Evolutionary conservation across 352 stramenopile species (phyloP).

Genomic region (Nannochloropsis limnetica): DNA sequence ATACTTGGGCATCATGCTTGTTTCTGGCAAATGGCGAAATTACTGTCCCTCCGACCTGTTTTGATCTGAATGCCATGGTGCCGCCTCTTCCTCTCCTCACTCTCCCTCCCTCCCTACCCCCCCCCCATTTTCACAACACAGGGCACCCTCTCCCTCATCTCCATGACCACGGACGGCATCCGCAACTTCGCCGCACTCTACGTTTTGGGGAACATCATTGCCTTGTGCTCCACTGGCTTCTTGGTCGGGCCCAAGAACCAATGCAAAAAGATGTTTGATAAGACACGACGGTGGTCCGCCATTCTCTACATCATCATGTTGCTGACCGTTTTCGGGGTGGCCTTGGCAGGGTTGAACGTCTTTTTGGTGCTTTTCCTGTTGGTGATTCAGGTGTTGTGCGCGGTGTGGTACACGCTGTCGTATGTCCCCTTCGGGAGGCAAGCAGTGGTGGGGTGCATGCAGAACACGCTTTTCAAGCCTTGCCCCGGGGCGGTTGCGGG

Average conservation of each 20-base stretch:
- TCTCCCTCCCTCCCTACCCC: not conserved
- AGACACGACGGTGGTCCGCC: conserved; percentile 52
- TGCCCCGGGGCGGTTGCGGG: not conserved
- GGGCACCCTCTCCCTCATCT: conserved; percentile 44
- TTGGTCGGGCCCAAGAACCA: conserved; percentile 56
- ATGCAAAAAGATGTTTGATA: conserved; percentile 58
- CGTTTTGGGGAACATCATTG: conserved; percentile 56
- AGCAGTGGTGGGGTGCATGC: conserved; percentile 36
- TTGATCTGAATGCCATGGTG: not conserved
- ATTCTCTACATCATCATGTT: conserved; percentile 56
- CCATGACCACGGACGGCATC: conserved; percentile 44
- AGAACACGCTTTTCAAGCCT: conserved; percentile 33
- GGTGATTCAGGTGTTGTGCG: conserved; percentile 57
- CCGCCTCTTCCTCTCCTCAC: not conserved
- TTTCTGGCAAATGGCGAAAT: too few relatives aligned
- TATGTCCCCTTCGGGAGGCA: conserved; percentile 58
- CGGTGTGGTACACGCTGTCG: conserved; percentile 57
- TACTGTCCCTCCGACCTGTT: too few relatives aligned
- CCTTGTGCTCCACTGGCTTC: conserved; percentile 55
- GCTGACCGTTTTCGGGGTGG: conserved; percentile 51
- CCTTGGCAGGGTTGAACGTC: conserved; percentile 43
- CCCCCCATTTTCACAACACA: too few relatives aligned
- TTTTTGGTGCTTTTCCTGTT: conserved; percentile 55
- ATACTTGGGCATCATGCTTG: too few relatives aligned
- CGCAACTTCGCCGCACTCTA: conserved; percentile 56